Conservation (phyloP, 768 basidiomycete genomes). For the Mycena chlorophos region DNA sequence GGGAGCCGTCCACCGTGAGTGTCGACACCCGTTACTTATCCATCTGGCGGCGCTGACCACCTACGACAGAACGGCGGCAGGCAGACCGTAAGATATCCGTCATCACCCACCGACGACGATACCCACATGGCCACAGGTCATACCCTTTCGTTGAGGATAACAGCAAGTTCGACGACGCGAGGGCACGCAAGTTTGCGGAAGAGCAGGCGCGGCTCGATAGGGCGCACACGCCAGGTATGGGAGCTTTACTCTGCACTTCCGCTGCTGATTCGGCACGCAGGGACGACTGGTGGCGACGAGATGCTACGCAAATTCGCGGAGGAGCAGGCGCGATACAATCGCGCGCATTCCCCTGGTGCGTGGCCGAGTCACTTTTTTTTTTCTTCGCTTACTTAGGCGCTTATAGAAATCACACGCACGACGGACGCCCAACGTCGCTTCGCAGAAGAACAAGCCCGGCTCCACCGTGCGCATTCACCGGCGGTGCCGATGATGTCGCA, state of each 20-base stretch:
- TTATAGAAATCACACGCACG: conserved; percentile 13
- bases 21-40: neutral
- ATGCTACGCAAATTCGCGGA: conserved; percentile 18
- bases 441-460: conserved; percentile 19
- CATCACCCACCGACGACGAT: neutral
- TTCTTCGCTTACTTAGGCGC: neutral
- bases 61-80: conserved; percentile 4
- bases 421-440: conserved; percentile 14
- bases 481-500: conserved; percentile 8
- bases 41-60: neutral
- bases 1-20: conserved; percentile 2
- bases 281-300: conserved; percentile 4
- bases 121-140: neutral
- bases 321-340: conserved; percentile 19
- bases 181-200: conserved; percentile 20
- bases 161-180: conserved; percentile 14
- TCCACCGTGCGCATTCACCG: conserved; percentile 18
- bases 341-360: conserved; percentile 18
- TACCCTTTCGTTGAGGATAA: conserved; percentile 10
- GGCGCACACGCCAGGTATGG: conserved; percentile 17
- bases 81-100: conserved; percentile 11
- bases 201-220: conserved; percentile 20
- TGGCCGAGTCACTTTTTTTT: neutral
- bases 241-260: neutral
- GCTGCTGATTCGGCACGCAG: neutral